Conservation (phyloP, 192 early-diverging fungal species). For the Podila minutissima region DNA sequence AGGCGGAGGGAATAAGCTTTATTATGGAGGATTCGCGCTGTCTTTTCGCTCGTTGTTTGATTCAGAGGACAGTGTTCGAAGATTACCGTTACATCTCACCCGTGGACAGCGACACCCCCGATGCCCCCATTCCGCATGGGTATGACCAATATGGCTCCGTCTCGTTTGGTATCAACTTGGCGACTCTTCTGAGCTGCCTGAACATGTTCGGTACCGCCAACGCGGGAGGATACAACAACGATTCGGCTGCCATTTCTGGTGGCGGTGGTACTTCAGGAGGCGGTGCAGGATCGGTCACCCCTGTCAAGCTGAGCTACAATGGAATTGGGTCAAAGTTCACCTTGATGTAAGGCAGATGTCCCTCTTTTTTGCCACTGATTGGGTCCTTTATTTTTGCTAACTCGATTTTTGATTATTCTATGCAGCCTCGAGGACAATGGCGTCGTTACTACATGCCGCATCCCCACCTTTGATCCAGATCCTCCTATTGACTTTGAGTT, state of each 20-base stretch:
- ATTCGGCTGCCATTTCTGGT: background rate
- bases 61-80: conserved; percentile 34
- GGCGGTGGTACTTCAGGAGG: background rate
- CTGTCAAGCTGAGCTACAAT: conserved; percentile 32
- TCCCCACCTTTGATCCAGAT: conserved; percentile 42
- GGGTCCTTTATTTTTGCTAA: too few relatives aligned
- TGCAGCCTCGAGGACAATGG: conserved; percentile 39
- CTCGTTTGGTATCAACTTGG: conserved; percentile 32
- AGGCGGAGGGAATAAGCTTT: conserved; percentile 22
- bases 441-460: conserved; percentile 31
- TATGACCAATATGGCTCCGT: conserved; percentile 12
- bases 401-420: background rate
- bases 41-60: conserved; percentile 30
- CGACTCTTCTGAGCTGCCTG: conserved; percentile 33
- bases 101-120: background rate
- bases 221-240: background rate
- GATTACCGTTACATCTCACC: conserved; percentile 26
- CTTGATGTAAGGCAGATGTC: conserved; percentile 16
- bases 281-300: background rate
- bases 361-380: background rate
- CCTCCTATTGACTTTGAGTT: conserved; percentile 33
- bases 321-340: conserved; percentile 32
- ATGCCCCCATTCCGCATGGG: conserved; percentile 11
- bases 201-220: conserved; percentile 48
- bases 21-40: conserved; percentile 43